A percentile compares a stretch with the other conserved stretches of the same genome.
These are phyloP conservation scores for Wickerhamiella sorbophila DNA, from an alignment of 805 yeast species.

Conservation along the genomic window DNA sequence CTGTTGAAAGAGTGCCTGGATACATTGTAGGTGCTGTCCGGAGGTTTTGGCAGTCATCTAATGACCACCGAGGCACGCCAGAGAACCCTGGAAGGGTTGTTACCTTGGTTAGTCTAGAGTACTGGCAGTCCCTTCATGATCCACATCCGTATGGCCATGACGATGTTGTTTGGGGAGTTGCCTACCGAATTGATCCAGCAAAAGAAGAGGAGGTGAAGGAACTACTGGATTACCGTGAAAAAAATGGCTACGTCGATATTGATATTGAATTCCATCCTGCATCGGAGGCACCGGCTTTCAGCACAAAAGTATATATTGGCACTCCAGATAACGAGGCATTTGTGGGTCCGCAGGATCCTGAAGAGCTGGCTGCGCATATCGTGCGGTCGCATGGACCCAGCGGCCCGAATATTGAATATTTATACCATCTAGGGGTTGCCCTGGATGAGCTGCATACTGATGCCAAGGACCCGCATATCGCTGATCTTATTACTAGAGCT, in stretches of 20 bases:
- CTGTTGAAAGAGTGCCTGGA: constrained; percentile 51
- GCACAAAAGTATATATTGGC: constrained; percentile 67
- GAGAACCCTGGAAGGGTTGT: constrained; percentile 82
- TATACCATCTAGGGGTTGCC: constrained; percentile 39
- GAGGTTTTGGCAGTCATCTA: constrained; percentile 82
- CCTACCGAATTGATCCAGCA: constrained; percentile 61
- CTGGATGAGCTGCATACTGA: constrained; percentile 29
- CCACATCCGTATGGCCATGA: constrained; percentile 28
- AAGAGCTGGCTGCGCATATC: constrained; percentile 48
- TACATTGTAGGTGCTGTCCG: constrained; percentile 61
- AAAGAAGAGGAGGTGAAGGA: constrained; percentile 45
- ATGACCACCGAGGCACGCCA: constrained; percentile 83
- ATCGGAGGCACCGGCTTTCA: constrained; percentile 24
- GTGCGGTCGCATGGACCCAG: constrained; percentile 54
- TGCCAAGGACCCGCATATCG: constrained; percentile 32
- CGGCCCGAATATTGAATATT: constrained; percentile 65
- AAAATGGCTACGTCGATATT: constrained; percentile 72
- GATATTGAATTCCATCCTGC: constrained; percentile 47
- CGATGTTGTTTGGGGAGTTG: constrained; percentile 54
- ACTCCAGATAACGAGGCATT: constrained; percentile 69
- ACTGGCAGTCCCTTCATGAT: constrained; percentile 35
- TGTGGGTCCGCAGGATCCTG: constrained; percentile 61
- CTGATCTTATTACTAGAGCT: constrained; percentile 24
- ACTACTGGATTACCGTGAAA: constrained; percentile 70
- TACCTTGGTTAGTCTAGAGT: constrained; percentile 50